These are phyloP conservation scores for Hsuehochloa calcarea DNA, from an alignment of 176 grass and related monocot genomes.

Conservation along the genomic window DNA sequence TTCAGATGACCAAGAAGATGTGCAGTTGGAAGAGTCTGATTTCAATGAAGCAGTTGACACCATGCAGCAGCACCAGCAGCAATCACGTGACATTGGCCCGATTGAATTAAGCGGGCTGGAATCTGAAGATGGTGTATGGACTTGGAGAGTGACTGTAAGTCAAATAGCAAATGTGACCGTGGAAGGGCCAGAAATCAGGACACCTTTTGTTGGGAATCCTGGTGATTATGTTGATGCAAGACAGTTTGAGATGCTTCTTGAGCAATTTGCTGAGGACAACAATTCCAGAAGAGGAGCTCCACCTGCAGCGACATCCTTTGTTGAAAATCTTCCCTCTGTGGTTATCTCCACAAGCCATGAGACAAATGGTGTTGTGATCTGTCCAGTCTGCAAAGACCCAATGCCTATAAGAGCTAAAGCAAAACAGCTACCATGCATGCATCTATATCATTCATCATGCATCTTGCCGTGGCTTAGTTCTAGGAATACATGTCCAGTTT, in stretches of 20 bases:
- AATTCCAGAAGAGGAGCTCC: conserved; percentile 72
- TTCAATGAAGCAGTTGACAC: conserved; percentile 41
- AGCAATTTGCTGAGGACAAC: conserved; percentile 70
- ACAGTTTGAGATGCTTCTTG: conserved; percentile 71
- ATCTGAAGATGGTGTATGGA: conserved; percentile 39
- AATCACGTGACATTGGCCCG: conserved; percentile 14
- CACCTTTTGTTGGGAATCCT: conserved; percentile 50
- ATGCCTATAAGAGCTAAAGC: conserved; percentile 48
- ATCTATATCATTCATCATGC: conserved; percentile 77
- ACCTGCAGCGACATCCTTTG: conserved; percentile 53
- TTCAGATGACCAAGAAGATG: conserved; percentile 59
- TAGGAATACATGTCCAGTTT: conserved; percentile 92
- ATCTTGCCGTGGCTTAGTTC: conserved; percentile 79
- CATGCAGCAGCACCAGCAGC: conserved; percentile 11
- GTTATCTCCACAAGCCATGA: conserved; percentile 55
- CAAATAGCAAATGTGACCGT: conserved; percentile 24
- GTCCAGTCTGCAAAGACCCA: conserved; percentile 82
- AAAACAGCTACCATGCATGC: conserved; percentile 71
- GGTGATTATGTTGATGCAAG: conserved; percentile 75
- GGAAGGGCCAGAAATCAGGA: conserved; percentile 38
- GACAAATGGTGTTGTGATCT: conserved; percentile 56
- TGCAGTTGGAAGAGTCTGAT: conserved; percentile 58
- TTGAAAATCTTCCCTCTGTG: conserved; percentile 49
- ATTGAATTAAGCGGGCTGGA: conserved; percentile 23
- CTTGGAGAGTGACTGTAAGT: conserved; percentile 27